phyloP scores from a whole-genome alignment of 257 asterid genomes.

The Solanum appendiculatum region DNA sequence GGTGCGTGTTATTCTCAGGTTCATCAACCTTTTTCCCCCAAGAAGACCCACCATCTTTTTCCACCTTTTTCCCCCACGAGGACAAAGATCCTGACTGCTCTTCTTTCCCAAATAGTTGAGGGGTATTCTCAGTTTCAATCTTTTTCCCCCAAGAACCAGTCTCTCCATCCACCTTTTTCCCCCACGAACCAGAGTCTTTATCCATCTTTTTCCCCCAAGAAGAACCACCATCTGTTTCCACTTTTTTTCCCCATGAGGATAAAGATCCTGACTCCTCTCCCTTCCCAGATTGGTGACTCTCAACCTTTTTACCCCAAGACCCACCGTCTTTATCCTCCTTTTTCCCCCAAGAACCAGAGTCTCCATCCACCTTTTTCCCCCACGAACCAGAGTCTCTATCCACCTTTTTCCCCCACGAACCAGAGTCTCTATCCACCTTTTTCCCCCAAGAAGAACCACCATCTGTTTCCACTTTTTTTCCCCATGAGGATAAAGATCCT shows the following conservation, averaged over 20 bases:
- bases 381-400: neutral
- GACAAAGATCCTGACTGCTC: conserved; percentile 11
- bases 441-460: neutral
- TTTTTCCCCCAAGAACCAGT: conserved; percentile 12
- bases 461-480: conserved; percentile 1
- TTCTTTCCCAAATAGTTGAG: neutral
- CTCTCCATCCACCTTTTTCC: neutral
- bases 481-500: conserved; percentile 13
- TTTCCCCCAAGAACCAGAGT: conserved; percentile 11
- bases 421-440: neutral
- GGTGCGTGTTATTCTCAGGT: neutral
- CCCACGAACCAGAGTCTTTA: conserved; percentile 6
- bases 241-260: conserved; percentile 17
- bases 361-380: conserved; percentile 3
- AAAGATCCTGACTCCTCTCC: neutral
- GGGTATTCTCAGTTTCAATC: neutral
- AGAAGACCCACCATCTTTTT: neutral
- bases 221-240: neutral
- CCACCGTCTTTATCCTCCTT: neutral
- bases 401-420: conserved; percentile 12
- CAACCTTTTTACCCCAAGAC: conserved; percentile 15
- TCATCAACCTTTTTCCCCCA: neutral
- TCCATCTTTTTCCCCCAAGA: neutral
- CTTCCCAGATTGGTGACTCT: neutral
- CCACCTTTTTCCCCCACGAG: conserved; percentile 14